phyloP scores from a whole-genome alignment of 768 basidiomycete species.

The Scleroderma bovista region DNA sequence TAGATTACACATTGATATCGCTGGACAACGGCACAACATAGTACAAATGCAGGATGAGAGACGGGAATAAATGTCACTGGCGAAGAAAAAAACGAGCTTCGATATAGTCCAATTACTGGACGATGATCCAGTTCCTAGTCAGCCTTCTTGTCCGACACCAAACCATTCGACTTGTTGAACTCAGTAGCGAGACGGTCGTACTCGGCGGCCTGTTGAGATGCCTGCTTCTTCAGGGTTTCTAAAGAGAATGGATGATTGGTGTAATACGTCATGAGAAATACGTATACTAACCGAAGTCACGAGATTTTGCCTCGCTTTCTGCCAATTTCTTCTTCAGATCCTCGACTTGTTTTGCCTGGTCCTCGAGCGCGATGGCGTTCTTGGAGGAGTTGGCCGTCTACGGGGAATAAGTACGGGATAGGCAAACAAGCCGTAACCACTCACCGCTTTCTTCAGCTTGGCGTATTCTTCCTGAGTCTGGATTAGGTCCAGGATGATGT shows the following conservation, averaged over 20 bases:
- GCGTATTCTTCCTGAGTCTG: conserved; percentile 85
- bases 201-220: conserved; percentile 68
- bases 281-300: conserved; percentile 55
- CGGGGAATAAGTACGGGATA: not conserved
- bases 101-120: not conserved
- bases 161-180: conserved; percentile 66
- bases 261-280: not conserved
- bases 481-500: conserved; percentile 87
- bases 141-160: conserved; percentile 54
- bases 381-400: conserved; percentile 34
- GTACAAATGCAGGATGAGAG: not conserved
- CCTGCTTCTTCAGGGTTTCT: conserved; percentile 84
- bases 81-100: not conserved
- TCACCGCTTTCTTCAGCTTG: conserved; percentile 64
- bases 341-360: conserved; percentile 42
- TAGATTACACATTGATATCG: not conserved
- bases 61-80: not conserved
- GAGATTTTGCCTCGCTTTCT: conserved; percentile 48
- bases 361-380: conserved; percentile 15
- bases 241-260: not conserved
- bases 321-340: conserved; percentile 66
- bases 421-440: not conserved
- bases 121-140: conserved; percentile 36
- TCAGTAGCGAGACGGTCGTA: conserved; percentile 79
- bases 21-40: not conserved